Evolutionary conservation across 1,284 basidiomycete genomes (phyloP), one percentile per base, ranked within the genome.

Genomic region (Sporisorium exsertum): DNA sequence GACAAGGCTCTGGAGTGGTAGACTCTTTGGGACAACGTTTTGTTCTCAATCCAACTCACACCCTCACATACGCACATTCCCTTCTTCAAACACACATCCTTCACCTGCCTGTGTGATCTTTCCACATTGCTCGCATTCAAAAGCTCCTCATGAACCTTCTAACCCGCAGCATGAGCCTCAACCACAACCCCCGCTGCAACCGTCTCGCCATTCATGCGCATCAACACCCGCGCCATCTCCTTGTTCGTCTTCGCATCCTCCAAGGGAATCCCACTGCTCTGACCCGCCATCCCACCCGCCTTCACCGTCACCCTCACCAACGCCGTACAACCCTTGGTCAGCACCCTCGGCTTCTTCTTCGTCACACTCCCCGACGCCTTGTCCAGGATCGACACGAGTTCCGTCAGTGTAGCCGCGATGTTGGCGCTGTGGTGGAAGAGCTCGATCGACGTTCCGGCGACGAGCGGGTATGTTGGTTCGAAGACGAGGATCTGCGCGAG

Each of bases 341-440:
- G 87, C 37, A 98, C 93, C 4, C 84, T 64, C 56, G 97, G 96
- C 78, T 91, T 93, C 59, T 87, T 88, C 87, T 92, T 96, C 29
- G 91, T 83, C 0, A 93, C 89, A 51, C 89, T 88, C 0, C 95
- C 95, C 12, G 91, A 91, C 1, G 90, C 87, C 64, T 92, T 89
- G 81, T 99, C 95, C 5, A 95, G 87, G 0, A 91, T 91, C 0
- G 91, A 88, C 18, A 94, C 86, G 33, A 99, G 88, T 79, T 92
- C 94, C 5, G 91, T 90, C 57, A 97, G 89, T 6, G 91, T 93
- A 0, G 94, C 95, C 5, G 96, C 93, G 1, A 97, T 90, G 84
- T 98, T 94, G 59, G 91, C 90, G 1, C 94, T 95, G 85, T 99
- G 95, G 84, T 97, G 94, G 87, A 94, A 98, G 5, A 99, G 87